Percentiles rank a stretch among this genome's conserved stretches.
Conservation (phyloP, 805 yeast species). For the Cyberlindnera xylosilytica region DNA sequence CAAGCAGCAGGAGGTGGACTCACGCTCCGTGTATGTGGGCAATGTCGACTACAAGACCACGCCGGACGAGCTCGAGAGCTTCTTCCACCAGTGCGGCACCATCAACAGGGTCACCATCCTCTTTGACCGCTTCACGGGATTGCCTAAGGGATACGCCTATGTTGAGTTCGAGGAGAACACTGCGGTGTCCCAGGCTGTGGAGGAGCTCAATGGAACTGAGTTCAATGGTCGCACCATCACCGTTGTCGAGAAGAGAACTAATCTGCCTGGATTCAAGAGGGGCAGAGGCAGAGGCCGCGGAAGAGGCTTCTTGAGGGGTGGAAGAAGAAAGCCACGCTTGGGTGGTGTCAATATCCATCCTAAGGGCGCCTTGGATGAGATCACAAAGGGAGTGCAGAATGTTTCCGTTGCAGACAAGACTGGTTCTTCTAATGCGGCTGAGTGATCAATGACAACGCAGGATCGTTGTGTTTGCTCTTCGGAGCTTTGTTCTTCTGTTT, state of each 20-base stretch:
- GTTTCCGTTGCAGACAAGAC: no score
- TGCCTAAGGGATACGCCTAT: conserved; percentile 60
- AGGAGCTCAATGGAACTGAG: conserved; percentile 36
- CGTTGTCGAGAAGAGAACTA: conserved; percentile 52
- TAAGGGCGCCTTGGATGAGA: neutral
- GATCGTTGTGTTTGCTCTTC: no score
- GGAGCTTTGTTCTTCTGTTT: no score
- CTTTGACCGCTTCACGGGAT: conserved; percentile 41
- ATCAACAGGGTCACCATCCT: conserved; percentile 53
- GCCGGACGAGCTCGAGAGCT: conserved; percentile 47
- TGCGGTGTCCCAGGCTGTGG: conserved; percentile 56
- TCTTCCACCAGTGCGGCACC: conserved; percentile 42
- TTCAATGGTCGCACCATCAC: conserved; percentile 46
- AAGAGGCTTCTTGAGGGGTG: conserved; percentile 1
- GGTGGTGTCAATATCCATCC: conserved; percentile 3
- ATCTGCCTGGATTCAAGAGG: conserved; percentile 42
- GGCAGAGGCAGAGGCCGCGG: conserved; percentile 15
- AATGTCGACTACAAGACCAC: conserved; percentile 47
- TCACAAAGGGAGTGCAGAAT: no score
- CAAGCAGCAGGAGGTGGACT: conserved; percentile 44
- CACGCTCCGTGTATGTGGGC: conserved; percentile 52
- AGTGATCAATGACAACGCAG: no score
- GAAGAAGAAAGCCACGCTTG: neutral
- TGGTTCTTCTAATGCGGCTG: no score
- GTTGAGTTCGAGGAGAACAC: conserved; percentile 49